Percentiles rank a stretch among this genome's conserved stretches.
Conservation (phyloP, 495 filamentous ascomycete species). For the Penicillium diatomitis region DNA sequence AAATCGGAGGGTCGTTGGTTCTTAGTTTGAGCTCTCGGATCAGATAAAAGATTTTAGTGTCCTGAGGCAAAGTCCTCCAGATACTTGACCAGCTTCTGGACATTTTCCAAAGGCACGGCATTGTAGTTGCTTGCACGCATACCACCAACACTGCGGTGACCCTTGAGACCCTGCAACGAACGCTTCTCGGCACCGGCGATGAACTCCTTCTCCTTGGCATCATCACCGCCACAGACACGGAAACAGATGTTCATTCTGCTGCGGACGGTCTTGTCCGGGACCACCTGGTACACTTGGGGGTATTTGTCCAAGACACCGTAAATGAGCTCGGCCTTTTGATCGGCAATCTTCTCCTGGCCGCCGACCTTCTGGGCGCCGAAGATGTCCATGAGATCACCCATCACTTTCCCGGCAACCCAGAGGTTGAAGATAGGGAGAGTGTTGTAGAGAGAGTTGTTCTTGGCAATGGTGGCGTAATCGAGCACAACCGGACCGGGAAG, state of each 20-base stretch:
- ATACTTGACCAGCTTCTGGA: constrained; percentile 52
- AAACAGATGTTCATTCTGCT: constrained; percentile 93
- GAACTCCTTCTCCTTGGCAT: constrained; percentile 66
- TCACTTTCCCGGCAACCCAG: constrained; percentile 78
- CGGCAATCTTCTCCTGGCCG: constrained; percentile 55
- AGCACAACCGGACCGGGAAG: constrained; percentile 70
- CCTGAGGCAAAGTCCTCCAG: constrained; percentile 47
- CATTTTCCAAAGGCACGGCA: constrained; percentile 49
- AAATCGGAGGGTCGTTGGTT: no score
- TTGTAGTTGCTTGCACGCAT: constrained; percentile 46
- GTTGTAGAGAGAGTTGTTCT: constrained; percentile 90
- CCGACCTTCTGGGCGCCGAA: constrained; percentile 54
- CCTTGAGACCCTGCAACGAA: constrained; percentile 62
- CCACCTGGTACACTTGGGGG: constrained; percentile 58
- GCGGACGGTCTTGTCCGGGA: constrained; percentile 62
- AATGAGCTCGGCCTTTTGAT: constrained; percentile 62
- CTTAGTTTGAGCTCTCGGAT: no score
- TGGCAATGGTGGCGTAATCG: constrained; percentile 69
- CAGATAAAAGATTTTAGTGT: constrained; percentile 9
- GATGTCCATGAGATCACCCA: constrained; percentile 52
- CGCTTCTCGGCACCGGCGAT: constrained; percentile 51
- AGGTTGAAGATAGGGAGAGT: constrained; percentile 92
- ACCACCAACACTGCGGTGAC: constrained; percentile 71
- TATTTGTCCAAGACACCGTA: constrained; percentile 68
- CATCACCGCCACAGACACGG: constrained; percentile 48